These are phyloP conservation scores for Stemphylium vesicarium DNA, from an alignment of 2,329 filamentous ascomycete species.

Conservation along the genomic window DNA sequence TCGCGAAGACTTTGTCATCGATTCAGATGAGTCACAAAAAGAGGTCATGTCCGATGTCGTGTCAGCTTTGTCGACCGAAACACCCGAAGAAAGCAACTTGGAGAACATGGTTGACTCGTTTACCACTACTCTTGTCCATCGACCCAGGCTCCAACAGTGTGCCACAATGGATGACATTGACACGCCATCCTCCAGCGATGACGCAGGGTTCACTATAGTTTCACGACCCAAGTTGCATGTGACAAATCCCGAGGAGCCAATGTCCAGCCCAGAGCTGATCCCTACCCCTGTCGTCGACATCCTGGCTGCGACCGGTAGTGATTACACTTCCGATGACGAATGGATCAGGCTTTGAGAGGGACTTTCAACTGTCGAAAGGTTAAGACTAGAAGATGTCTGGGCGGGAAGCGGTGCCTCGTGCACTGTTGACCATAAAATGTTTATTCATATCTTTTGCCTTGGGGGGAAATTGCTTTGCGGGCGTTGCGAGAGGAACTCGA, in stretches of 20 bases:
- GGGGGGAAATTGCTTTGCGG: not conserved
- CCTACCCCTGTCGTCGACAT: slow-evolving; percentile 8
- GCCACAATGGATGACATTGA: slow-evolving; percentile 1
- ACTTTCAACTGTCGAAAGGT: too few relatives aligned
- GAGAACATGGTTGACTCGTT: slow-evolving; percentile 1
- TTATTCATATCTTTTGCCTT: not conserved
- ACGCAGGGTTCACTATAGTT: slow-evolving; percentile 33
- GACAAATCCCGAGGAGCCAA: not conserved
- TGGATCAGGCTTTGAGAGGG: slow-evolving; percentile 10
- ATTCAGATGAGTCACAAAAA: not conserved
- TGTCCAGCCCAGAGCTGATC: slow-evolving; percentile 22
- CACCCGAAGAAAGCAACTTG: not conserved
- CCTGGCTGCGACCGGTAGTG: slow-evolving; percentile 13
- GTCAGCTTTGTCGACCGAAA: not conserved
- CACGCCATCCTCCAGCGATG: slow-evolving; percentile 24
- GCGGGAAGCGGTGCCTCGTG: not conserved
- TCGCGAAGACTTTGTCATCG: not conserved
- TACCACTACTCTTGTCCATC: slow-evolving; percentile 17
- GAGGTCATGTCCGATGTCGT: not conserved
- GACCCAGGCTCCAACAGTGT: slow-evolving; percentile 8
- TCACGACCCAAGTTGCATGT: slow-evolving; percentile 18
- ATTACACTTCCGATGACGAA: slow-evolving; percentile 21
- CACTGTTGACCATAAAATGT: not conserved
- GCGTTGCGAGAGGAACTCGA: not conserved
- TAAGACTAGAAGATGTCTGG: not conserved